Conservation (phyloP, 352 stramenopile species). For the Phytophthora palmivora region DNA sequence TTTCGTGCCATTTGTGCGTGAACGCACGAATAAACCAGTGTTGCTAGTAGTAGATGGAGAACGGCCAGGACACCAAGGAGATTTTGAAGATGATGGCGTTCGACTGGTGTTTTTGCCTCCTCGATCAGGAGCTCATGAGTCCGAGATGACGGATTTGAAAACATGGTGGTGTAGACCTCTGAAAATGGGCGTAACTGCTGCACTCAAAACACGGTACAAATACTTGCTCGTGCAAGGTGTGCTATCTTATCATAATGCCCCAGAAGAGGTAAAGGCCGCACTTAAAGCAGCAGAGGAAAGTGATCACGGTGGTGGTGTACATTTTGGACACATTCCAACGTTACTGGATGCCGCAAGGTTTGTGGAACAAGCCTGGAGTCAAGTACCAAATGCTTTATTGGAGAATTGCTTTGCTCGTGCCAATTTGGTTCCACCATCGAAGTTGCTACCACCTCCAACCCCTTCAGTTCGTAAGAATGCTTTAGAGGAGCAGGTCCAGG, state of each 20-base stretch:
- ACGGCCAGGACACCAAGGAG: slow-evolving; percentile 34
- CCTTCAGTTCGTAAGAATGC: background rate
- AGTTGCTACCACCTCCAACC: slow-evolving; percentile 16
- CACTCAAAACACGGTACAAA: slow-evolving; percentile 35
- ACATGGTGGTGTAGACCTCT: slow-evolving; percentile 25
- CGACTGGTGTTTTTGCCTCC: slow-evolving; percentile 31
- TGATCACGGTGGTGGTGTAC: slow-evolving; percentile 9
- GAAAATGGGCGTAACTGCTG: slow-evolving; percentile 21
- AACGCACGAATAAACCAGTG: slow-evolving; percentile 26
- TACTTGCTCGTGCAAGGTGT: slow-evolving; percentile 27
- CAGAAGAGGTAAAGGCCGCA: slow-evolving; percentile 31
- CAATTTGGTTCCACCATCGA: slow-evolving; percentile 28
- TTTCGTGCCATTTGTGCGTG: slow-evolving; percentile 32
- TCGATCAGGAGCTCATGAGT: background rate
- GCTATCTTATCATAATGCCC: slow-evolving; percentile 25
- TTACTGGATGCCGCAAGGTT: slow-evolving; percentile 36
- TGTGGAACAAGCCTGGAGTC: slow-evolving; percentile 26
- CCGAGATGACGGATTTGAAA: background rate
- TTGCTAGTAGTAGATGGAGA: slow-evolving; percentile 37
- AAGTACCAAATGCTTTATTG: slow-evolving; percentile 24
- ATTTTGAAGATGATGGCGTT: slow-evolving; percentile 36
- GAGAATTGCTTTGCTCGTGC: slow-evolving; percentile 29
- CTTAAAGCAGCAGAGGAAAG: slow-evolving; percentile 12
- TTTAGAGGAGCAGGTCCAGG: slow-evolving; percentile 3
- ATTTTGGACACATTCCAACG: slow-evolving; percentile 31